Base-by-base conservation (phyloP, 139 green algal species). In the Tetradesmus obliquus region DNA sequence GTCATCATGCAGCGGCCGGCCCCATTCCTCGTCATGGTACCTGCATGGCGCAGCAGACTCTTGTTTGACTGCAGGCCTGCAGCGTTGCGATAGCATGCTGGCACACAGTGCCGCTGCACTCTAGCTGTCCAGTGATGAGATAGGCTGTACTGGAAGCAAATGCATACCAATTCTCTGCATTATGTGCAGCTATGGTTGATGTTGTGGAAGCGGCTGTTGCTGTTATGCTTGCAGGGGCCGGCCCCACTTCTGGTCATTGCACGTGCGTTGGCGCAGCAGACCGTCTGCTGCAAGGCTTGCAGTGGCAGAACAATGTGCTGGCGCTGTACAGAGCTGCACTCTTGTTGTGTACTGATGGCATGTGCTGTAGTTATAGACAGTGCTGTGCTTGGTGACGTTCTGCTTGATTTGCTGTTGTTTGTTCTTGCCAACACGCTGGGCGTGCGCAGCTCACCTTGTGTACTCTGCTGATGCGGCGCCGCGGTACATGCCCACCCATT, bases 11-110 rank as follows among this genome's bases (percentile, higher is more conserved):
- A 87, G 57, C 7, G 90, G 93, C 8, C 83, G 45, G 57, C 93
- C 91, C 93, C 93, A 95, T 55, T 95, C 93, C 22, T 92, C 62
- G 82, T 95, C 93, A 84, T 95, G 93, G 54, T 95, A 95, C 83
- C 91, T 93, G 84, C 74, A 79, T 19, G 15, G 3, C 12, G 1
- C 45, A 58, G 8, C 7, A n/a, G 32, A 80, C 7, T 1, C 15
- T n/a, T n/a, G n/a, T n/a, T n/a, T n/a, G n/a, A n/a, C n/a, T n/a
- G n/a, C n/a, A n/a, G 20, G 13, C 84, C 15, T 32, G 9, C 57
- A 79, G 10, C 54, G 55, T 32, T 13, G 60, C 13, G 60, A 8
- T 71, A 19, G 8, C 60, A 71, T 71, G 60, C 60, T 71, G 60
- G 60, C 60, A 8, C 60, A 71, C 10, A 86, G 66, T 2, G 51